Base-by-base conservation (phyloP, 768 basidiomycete genomes). In the Jaapia argillacea region DNA sequence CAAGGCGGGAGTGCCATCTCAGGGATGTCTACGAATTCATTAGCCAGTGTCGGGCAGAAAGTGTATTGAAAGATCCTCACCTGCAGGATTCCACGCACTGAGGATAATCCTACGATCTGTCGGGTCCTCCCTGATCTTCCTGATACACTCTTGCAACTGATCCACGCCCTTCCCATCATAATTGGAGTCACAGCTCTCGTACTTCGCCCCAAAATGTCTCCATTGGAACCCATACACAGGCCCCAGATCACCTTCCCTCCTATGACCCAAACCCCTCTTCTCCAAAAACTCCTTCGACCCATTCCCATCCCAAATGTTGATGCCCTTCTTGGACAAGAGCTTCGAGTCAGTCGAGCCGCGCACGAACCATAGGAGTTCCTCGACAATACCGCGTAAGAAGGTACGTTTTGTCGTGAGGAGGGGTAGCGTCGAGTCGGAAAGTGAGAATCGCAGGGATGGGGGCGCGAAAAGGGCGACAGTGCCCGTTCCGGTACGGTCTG, bases 251-350 rank as follows among this genome's bases (percentile, higher is more conserved):
- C 94, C 94, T 58, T 89, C 85, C 4, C 85, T 67, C 24, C 91
- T 69, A 57, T 93, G 82, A 0, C 72, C 73, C n/a, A 98, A 61
- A 2, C 96, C 94, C 16, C 88, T 70, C 45, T 74, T 72, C 56
- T 91, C 87, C 23, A 98, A 64, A 55, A 94, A 98, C 51, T 77
- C 84, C 48, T 82, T 77, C 2, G 84, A 84, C 5, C 90, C 93
- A 50, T 99, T 98, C 0, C 93, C 92, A 58, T 97, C 92, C 96
- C 96, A 99, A 53, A 99, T 98, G 60, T 87, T 86, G 48, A 98
- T 75, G 41, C 89, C 91, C 58, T 87, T 87, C 24, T 73, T 69
- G 1, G 80, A 77, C 31, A 99, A 72, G 0, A 81, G 51, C 4
- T 67, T 79, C 0, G 86, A 78, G 63, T 96, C 90, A 0, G 93